Percentiles rank a stretch among this genome's conserved stretches.
Conservation (phyloP, 352 stramenopile species). For the Phytophthora palmivora region DNA sequence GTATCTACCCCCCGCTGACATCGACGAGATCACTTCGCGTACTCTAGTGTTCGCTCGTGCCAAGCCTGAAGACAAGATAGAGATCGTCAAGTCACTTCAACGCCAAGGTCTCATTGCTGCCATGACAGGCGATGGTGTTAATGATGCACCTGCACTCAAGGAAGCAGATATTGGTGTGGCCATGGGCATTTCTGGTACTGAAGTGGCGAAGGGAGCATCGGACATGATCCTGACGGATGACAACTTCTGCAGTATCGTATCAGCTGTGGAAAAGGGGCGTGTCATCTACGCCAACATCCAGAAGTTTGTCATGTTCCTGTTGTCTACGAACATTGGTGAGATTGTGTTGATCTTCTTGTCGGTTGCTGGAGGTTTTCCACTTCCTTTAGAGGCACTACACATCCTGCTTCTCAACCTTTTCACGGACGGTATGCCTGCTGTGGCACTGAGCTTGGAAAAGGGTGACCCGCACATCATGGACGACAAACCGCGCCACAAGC, state of each 20-base stretch:
- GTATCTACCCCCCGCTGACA: conserved; percentile 74
- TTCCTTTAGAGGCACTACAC: conserved; percentile 95
- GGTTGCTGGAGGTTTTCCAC: conserved; percentile 63
- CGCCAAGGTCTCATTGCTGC: conserved; percentile 90
- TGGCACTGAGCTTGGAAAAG: conserved; percentile 77
- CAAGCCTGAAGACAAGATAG: conserved; percentile 96
- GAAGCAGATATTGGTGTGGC: conserved; percentile 96
- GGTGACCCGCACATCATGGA: conserved; percentile 74
- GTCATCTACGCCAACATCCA: conserved; percentile 98
- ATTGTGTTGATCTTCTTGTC: conserved; percentile 88
- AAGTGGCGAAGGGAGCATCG: conserved; percentile 98
- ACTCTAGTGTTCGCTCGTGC: conserved; percentile 95
- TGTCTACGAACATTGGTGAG: conserved; percentile 97
- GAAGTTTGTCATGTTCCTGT: conserved; percentile 98
- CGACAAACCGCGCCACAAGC: conserved; percentile 63
- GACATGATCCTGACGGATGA: conserved; percentile 99
- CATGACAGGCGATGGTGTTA: conserved; percentile 98
- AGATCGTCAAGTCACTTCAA: conserved; percentile 96
- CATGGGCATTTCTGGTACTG: conserved; percentile 97
- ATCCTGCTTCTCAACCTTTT: conserved; percentile 99
- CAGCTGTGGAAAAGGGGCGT: conserved; percentile 95
- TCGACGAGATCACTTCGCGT: conserved; percentile 89
- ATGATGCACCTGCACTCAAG: conserved; percentile 98
- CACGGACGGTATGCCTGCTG: conserved; percentile 92
- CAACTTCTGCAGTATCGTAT: conserved; percentile 98